These are phyloP conservation scores for Nannochloropsis salina DNA, from an alignment of 108 stramenopile genomes.

Conservation along the genomic window DNA sequence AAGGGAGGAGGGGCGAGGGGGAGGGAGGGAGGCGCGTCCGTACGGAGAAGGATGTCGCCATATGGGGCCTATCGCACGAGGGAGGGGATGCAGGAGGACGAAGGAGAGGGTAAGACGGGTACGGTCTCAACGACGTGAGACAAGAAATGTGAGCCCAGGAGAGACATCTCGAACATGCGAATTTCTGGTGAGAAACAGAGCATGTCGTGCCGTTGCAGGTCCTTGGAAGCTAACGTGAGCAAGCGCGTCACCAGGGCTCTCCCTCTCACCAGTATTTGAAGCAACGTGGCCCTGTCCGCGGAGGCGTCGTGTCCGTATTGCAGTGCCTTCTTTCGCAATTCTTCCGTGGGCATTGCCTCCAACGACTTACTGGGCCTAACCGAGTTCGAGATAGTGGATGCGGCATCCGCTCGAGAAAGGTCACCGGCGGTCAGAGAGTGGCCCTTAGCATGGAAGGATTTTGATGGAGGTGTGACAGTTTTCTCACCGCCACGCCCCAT, in stretches of 20 bases:
- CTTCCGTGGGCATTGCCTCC: slow-evolving; percentile 37
- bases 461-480: background rate
- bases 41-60: slow-evolving; percentile 50
- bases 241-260: too few relatives aligned
- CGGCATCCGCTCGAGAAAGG: background rate
- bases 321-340: slow-evolving; percentile 42
- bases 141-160: background rate
- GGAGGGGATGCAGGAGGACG: background rate
- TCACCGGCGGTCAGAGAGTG: too few relatives aligned
- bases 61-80: background rate
- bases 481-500: slow-evolving; percentile 23
- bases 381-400: background rate
- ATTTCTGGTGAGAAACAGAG: background rate
- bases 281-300: slow-evolving; percentile 42
- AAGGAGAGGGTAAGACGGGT: too few relatives aligned
- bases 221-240: too few relatives aligned
- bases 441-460: background rate
- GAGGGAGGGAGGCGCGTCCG: slow-evolving; percentile 45
- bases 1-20: slow-evolving; percentile 49
- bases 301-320: slow-evolving; percentile 42
- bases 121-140: background rate
- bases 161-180: background rate
- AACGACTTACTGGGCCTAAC: slow-evolving; percentile 16
- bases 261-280: slow-evolving; percentile 28
- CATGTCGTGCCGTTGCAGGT: background rate